Percentiles rank a stretch among this genome's conserved stretches.
These are phyloP conservation scores for Wickerhamiella allomyrinae DNA, from an alignment of 805 yeast genomes.

Conservation along the genomic window DNA sequence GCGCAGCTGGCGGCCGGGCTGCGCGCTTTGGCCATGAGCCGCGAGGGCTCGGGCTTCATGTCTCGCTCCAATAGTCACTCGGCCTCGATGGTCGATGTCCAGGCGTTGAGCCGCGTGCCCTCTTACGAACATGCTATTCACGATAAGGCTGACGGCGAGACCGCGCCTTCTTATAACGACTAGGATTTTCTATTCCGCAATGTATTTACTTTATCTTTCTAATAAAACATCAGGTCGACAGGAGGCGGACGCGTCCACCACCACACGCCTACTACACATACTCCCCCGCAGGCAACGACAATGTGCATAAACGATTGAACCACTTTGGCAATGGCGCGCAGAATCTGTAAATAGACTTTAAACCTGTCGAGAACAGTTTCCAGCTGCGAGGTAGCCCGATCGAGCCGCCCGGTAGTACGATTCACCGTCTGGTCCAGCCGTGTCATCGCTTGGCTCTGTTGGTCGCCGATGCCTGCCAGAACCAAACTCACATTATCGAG, in stretches of 20 bases:
- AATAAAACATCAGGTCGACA: background rate
- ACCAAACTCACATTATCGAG: background rate
- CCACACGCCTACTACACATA: background rate
- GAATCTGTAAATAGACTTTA: background rate
- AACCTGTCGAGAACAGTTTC: constrained; percentile 7
- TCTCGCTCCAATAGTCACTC: constrained; percentile 29
- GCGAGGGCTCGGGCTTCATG: constrained; percentile 12
- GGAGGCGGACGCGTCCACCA: background rate
- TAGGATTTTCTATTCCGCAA: background rate
- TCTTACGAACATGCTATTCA: constrained; percentile 69
- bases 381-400: background rate
- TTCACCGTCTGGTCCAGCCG: background rate
- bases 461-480: background rate
- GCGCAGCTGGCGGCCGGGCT: constrained; percentile 28
- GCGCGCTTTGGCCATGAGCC: constrained; percentile 25
- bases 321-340: background rate
- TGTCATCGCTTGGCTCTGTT: background rate
- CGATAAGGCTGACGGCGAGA: constrained; percentile 32
- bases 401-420: background rate
- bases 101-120: constrained; percentile 56
- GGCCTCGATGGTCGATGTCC: constrained; percentile 24
- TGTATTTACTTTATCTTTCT: background rate
- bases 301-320: background rate
- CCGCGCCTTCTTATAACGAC: constrained; percentile 56
- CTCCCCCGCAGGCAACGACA: background rate